Conservation (phyloP, 192 early-diverging fungal species). For the Chytriomyces confervae region DNA sequence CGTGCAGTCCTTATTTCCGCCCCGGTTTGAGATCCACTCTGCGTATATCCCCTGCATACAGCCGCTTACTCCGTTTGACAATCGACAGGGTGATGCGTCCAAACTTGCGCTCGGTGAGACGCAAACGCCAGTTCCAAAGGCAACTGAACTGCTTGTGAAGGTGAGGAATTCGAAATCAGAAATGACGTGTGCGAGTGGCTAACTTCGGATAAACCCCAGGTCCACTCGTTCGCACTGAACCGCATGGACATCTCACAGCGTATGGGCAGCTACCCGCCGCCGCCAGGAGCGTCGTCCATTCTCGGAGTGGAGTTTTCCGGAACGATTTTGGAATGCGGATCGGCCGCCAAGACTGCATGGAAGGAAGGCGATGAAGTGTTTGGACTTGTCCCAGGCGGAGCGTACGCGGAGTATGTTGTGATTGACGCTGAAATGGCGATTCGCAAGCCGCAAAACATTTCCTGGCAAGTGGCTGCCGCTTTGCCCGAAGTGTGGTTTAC, state of each 20-base stretch:
- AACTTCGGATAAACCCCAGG: conserved; percentile 22
- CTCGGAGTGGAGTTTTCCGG: conserved; percentile 81
- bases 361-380: conserved; percentile 78
- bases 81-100: conserved; percentile 24
- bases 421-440: conserved; percentile 63
- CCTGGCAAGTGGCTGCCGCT: conserved; percentile 78
- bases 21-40: not conserved
- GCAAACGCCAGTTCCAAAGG: conserved; percentile 22
- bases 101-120: conserved; percentile 26
- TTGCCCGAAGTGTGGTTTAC: conserved; percentile 84
- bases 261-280: conserved; percentile 71
- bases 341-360: conserved; percentile 37
- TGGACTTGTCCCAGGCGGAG: conserved; percentile 75
- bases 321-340: conserved; percentile 50
- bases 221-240: conserved; percentile 71
- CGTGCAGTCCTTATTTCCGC: conserved; percentile 20
- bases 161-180: conserved; percentile 12
- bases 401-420: conserved; percentile 79
- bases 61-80: not conserved
- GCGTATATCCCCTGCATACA: not conserved
- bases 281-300: conserved; percentile 64
- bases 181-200: not conserved
- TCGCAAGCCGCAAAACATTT: conserved; percentile 67
- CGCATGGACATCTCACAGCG: conserved; percentile 81
- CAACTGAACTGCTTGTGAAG: conserved; percentile 41